phyloP scores from a whole-genome alignment of 805 yeast genomes.

The Candida anglica region DNA sequence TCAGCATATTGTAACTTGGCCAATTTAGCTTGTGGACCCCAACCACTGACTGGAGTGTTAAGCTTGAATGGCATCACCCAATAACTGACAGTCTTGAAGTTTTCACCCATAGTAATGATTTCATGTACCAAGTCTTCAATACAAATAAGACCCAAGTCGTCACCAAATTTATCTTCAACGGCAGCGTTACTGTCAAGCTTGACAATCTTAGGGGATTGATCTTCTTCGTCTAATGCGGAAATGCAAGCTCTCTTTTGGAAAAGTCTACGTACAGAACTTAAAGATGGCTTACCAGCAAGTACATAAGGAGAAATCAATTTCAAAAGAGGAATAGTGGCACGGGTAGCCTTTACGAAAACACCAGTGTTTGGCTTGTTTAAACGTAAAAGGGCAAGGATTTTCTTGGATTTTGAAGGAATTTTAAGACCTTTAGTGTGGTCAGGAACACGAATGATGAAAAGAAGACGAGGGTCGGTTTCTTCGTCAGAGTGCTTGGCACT shows the following conservation, averaged over 20 bases:
- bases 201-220: slow-evolving; percentile 27
- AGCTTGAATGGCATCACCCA: slow-evolving; percentile 71
- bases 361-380: slow-evolving; percentile 60
- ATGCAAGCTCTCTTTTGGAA: slow-evolving; percentile 75
- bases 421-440: slow-evolving; percentile 57
- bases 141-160: slow-evolving; percentile 62
- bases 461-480: slow-evolving; percentile 37
- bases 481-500: slow-evolving; percentile 37
- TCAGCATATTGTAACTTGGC: slow-evolving; percentile 57
- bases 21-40: slow-evolving; percentile 68
- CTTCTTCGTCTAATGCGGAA: slow-evolving; percentile 29
- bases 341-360: slow-evolving; percentile 64
- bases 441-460: slow-evolving; percentile 64
- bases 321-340: slow-evolving; percentile 57
- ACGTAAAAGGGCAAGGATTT: slow-evolving; percentile 59
- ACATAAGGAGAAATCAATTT: slow-evolving; percentile 70
- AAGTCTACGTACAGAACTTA: slow-evolving; percentile 65
- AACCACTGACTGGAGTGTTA: slow-evolving; percentile 67
- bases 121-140: slow-evolving; percentile 78
- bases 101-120: slow-evolving; percentile 57
- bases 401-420: slow-evolving; percentile 61
- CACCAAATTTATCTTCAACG: slow-evolving; percentile 67
- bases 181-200: slow-evolving; percentile 70
- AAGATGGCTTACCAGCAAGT: slow-evolving; percentile 71
- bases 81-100: slow-evolving; percentile 54